Evolutionary conservation across 208 protist genomes (phyloP).

Genomic region (Leishmania guyanensis): DNA sequence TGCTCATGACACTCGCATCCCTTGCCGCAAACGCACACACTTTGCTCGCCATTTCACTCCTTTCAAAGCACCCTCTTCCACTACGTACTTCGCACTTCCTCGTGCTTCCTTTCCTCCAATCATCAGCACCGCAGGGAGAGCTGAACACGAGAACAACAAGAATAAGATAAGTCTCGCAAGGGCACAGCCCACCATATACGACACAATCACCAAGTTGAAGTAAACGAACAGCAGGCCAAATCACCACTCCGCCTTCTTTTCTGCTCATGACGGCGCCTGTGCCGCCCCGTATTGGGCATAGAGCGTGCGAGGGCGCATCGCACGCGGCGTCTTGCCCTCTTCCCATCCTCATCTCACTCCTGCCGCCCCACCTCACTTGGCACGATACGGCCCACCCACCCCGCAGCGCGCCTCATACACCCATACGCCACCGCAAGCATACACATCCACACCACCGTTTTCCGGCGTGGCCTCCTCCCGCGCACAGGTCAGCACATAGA

Average conservation of each 20-base stretch:
- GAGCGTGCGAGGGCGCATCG: neutral
- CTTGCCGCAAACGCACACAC: neutral
- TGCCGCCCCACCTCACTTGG: neutral
- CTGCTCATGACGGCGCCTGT: neutral
- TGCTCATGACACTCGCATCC: too few species aligned
- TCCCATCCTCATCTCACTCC: neutral
- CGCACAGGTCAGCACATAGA: neutral
- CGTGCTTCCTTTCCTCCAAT: neutral
- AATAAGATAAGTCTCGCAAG: neutral
- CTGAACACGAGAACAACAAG: neutral
- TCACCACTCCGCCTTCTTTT: neutral
- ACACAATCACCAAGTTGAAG: neutral
- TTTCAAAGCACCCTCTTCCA: neutral
- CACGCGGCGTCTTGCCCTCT: neutral
- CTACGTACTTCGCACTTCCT: neutral
- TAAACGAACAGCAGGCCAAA: neutral
- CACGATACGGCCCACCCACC: neutral
- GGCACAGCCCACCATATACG: neutral
- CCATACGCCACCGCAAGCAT: neutral
- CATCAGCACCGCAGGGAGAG: neutral
- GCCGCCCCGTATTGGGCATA: neutral
- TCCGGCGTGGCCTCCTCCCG: neutral
- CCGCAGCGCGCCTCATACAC: neutral
- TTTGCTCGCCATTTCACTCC: neutral
- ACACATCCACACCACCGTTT: too few species aligned